Conservation (phyloP, 306 rosid genomes). For the Medicago arabica region DNA sequence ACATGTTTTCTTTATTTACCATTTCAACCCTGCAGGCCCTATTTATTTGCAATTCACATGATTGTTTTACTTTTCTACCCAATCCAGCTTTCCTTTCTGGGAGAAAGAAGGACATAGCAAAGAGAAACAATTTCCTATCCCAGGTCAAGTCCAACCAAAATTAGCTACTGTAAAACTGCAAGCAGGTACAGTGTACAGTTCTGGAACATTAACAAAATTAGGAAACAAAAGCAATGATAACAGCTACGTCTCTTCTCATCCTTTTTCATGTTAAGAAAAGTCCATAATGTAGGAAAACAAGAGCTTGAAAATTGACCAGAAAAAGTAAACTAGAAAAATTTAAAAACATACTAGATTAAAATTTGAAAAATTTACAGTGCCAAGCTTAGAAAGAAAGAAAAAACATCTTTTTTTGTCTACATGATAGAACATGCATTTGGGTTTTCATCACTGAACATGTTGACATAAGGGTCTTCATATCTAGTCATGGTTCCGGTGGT, state of each 20-base stretch:
- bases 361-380: constrained; percentile 53
- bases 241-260: constrained; percentile 45
- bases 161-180: constrained; percentile 34
- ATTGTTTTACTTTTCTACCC: constrained; percentile 30
- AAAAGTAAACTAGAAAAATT: neutral
- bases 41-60: constrained; percentile 29
- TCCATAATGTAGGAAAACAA: constrained; percentile 39
- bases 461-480: constrained; percentile 85
- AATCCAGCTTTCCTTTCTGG: constrained; percentile 24
- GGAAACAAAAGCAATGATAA: constrained; percentile 34
- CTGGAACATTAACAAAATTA: constrained; percentile 31
- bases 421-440: constrained; percentile 96
- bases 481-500: constrained; percentile 56
- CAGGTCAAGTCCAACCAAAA: constrained; percentile 43
- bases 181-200: constrained; percentile 12
- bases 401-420: constrained; percentile 46
- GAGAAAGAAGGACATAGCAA: constrained; percentile 29
- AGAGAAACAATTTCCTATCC: constrained; percentile 21
- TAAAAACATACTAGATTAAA: constrained; percentile 46
- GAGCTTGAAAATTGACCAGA: constrained; percentile 32
- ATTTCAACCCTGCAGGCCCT: constrained; percentile 26
- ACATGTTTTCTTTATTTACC: constrained; percentile 28
- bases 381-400: neutral
- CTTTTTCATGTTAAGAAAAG: constrained; percentile 41
- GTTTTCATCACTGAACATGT: constrained; percentile 97